Percentiles rank a stretch among this genome's conserved stretches.
These are phyloP conservation scores for Spongospora subterranea DNA, from an alignment of 208 protist genomes.

Conservation along the genomic window DNA sequence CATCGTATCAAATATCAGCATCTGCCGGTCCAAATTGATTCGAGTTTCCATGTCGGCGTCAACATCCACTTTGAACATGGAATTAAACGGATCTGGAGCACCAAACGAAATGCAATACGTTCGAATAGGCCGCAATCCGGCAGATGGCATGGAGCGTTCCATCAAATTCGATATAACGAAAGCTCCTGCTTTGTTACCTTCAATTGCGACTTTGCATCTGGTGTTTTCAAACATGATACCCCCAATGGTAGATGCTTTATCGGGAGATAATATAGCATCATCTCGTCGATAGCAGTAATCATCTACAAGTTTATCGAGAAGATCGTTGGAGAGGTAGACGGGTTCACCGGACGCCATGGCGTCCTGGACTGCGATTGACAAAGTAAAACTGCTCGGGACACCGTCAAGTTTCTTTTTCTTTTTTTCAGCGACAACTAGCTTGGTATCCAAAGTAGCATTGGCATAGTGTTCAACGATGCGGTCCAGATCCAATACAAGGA, in stretches of 20 bases:
- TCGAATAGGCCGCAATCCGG: too few relatives aligned
- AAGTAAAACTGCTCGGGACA: not conserved
- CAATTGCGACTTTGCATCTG: not conserved
- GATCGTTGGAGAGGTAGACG: not conserved
- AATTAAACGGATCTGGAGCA: too few relatives aligned
- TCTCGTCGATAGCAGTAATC: not conserved
- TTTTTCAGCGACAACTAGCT: not conserved
- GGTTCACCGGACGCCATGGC: not conserved
- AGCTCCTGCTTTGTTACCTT: not conserved
- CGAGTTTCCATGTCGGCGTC: too few relatives aligned
- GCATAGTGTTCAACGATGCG: not conserved
- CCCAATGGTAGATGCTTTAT: not conserved
- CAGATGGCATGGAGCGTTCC: too few relatives aligned
- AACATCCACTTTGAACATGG: too few relatives aligned
- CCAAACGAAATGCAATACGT: too few relatives aligned
- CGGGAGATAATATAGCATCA: not conserved
- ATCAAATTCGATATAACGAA: not conserved
- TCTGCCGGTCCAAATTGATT: too few relatives aligned
- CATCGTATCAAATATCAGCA: too few relatives aligned
- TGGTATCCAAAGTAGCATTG: not conserved
- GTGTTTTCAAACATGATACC: not conserved
- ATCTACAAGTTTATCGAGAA: not conserved
- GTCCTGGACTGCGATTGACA: not conserved
- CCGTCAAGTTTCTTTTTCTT: constrained; percentile 59
- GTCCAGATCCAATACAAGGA: not conserved